Evolutionary conservation across 768 basidiomycete genomes (phyloP), one percentile per base, ranked within the genome.

Genomic region (Mycena maculata): DNA sequence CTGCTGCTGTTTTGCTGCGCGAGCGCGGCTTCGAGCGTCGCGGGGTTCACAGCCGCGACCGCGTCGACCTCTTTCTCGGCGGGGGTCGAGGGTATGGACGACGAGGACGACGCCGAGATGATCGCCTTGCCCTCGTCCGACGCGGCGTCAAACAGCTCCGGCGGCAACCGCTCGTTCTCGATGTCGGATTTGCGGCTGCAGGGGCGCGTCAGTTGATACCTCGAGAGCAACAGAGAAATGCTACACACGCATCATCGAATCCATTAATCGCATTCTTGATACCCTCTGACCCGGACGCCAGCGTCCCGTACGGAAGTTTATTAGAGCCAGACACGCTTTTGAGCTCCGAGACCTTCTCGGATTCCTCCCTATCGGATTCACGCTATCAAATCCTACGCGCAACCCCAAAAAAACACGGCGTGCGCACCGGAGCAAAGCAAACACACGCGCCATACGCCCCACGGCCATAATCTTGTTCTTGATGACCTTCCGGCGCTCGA

Each of bases 401-500:
- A 39, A 2, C 25, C 27, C 15, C 8, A 57, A 47, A 33, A 13
- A n/a, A 36, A 6, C 33, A 36, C 33, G 6, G 8, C n/a, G n/a
- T 30, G 28, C 91, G 65, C 63, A 97, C 95, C 96, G 92, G 64
- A 99, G 89, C 36, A 99, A 85, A 4, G 96, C 93, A 81, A 99
- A 99, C 30, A 99, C 95, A 48, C 96, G 86, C 15, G 96, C 91
- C 93, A 99, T 96, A 69, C 96, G 86, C 36, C 97, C 98, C 41
- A 99, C 95, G 55, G 96, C 96, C 81, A 98, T 88, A 69, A 99
- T 99, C 86, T 99, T 99, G 84, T 93, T 97, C 83, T 96, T 98
- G 86, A 99, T 98, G 67, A 93, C 84, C 76, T 93, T 92, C 74
- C 95, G 86, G 61, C 95, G 90, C 77, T 97, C 95, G 7, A 82